phyloP scores from a whole-genome alignment of 805 yeast species.

The Suhomyces xylopsoci region DNA sequence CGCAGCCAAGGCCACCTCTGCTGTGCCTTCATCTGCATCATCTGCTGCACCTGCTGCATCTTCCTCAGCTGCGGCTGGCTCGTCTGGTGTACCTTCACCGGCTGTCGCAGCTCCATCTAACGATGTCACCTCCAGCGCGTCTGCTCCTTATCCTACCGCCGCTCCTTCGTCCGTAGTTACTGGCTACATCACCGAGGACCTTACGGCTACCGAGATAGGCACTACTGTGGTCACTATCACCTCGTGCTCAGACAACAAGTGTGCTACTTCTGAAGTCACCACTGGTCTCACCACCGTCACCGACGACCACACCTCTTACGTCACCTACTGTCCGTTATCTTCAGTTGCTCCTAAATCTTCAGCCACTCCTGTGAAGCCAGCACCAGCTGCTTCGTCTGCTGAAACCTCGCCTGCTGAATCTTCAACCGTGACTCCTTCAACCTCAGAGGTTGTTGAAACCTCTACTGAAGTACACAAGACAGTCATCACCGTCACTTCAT shows the following conservation, averaged over 20 bases:
- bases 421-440: background rate
- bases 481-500: conserved; percentile 18
- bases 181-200: conserved; percentile 5
- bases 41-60: conserved; percentile 2
- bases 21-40: background rate
- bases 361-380: background rate
- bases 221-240: conserved; percentile 26
- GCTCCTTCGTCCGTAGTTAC: background rate
- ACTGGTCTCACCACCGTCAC: conserved; percentile 5
- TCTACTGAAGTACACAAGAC: conserved; percentile 6
- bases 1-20: background rate
- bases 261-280: conserved; percentile 17
- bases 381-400: conserved; percentile 2
- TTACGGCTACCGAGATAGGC: conserved; percentile 10
- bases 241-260: conserved; percentile 24
- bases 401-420: background rate
- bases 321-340: conserved; percentile 16
- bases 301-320: conserved; percentile 16
- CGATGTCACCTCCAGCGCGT: background rate
- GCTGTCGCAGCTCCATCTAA: background rate
- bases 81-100: background rate
- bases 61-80: background rate
- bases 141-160: background rate
- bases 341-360: background rate
- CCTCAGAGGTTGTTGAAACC: background rate